Percentiles rank a stretch among this genome's conserved stretches.
phyloP scores from a whole-genome alignment of 1,284 basidiomycete species.

The Tylopilus microsporus region DNA sequence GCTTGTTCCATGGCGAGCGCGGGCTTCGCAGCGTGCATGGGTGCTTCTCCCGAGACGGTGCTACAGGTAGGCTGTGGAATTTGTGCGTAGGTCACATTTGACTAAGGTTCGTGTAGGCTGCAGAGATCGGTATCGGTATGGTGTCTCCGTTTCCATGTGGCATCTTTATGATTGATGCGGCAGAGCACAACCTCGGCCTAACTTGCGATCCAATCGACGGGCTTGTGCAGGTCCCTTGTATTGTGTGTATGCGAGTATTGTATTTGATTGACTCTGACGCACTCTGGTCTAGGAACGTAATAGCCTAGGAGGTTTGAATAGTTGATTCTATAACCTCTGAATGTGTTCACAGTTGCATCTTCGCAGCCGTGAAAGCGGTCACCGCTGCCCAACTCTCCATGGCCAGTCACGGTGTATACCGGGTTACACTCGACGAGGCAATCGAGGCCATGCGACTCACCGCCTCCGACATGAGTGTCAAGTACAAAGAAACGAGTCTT shows the following conservation, averaged over 20 bases:
- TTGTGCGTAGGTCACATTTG: neutral
- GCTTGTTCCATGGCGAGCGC: slow-evolving; percentile 91
- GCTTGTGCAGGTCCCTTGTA: slow-evolving; percentile 90
- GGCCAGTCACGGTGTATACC: slow-evolving; percentile 83
- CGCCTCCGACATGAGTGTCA: slow-evolving; percentile 81
- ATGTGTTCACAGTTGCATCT: slow-evolving; percentile 10
- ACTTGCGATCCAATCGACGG: slow-evolving; percentile 94
- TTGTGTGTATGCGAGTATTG: slow-evolving; percentile 49
- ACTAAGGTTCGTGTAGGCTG: slow-evolving; percentile 55
- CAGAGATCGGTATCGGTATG: slow-evolving; percentile 89
- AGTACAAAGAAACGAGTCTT: slow-evolving; percentile 90
- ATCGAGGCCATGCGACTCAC: slow-evolving; percentile 95
- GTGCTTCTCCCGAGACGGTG: slow-evolving; percentile 77
- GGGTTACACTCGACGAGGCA: slow-evolving; percentile 89
- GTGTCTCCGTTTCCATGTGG: slow-evolving; percentile 1
- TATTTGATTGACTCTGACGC: slow-evolving; percentile 4
- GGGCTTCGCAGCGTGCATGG: slow-evolving; percentile 91
- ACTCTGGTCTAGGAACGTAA: slow-evolving; percentile 62
- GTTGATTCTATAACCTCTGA: neutral
- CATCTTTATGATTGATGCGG: slow-evolving; percentile 14
- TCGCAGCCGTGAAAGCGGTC: slow-evolving; percentile 76
- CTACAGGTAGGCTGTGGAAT: slow-evolving; percentile 47
- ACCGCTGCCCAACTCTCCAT: slow-evolving; percentile 93
- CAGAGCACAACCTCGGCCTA: slow-evolving; percentile 81
- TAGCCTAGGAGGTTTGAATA: slow-evolving; percentile 67